Evolutionary conservation across 2,329 filamentous ascomycete genomes (phyloP).

Genomic region (Daldinia sp.): DNA sequence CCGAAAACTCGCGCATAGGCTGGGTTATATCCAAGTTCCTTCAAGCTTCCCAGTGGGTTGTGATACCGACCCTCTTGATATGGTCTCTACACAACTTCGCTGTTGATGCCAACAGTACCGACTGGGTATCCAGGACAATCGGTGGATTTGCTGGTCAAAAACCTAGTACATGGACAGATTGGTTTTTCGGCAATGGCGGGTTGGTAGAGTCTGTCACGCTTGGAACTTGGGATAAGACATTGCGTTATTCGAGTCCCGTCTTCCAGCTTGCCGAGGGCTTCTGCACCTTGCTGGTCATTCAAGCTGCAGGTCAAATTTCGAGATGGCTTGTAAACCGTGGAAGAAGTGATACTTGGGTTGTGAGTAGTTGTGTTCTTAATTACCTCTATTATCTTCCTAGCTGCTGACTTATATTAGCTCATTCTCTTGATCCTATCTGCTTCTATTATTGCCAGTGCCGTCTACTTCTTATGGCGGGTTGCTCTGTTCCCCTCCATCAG

Average conservation of each 20-base stretch:
- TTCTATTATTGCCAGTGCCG: slow-evolving; percentile 89
- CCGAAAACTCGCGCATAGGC: slow-evolving; percentile 80
- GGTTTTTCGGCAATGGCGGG: slow-evolving; percentile 89
- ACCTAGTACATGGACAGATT: slow-evolving; percentile 76
- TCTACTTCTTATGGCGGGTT: slow-evolving; percentile 97
- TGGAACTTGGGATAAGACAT: slow-evolving; percentile 86
- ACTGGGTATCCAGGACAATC: slow-evolving; percentile 87
- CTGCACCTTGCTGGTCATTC: slow-evolving; percentile 94
- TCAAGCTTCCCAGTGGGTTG: slow-evolving; percentile 83
- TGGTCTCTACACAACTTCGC: slow-evolving; percentile 97
- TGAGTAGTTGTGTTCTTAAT: slow-evolving; percentile 60
- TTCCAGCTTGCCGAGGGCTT: slow-evolving; percentile 97
- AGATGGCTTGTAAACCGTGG: slow-evolving; percentile 94
- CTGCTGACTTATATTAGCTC: slow-evolving; percentile 73
- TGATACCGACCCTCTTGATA: slow-evolving; percentile 88
- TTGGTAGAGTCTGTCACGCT: slow-evolving; percentile 83
- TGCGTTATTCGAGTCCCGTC: slow-evolving; percentile 91
- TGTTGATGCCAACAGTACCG: slow-evolving; percentile 80
- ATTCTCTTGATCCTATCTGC: slow-evolving; percentile 87
- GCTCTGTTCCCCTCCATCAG: slow-evolving; percentile 93
- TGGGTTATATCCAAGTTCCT: slow-evolving; percentile 77
- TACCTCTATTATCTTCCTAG: neutral
- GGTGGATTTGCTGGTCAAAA: slow-evolving; percentile 71
- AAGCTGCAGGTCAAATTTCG: slow-evolving; percentile 93
- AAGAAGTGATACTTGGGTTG: slow-evolving; percentile 96